Conservation (phyloP, 331 rosid species). For the Prunus yedoensis region DNA sequence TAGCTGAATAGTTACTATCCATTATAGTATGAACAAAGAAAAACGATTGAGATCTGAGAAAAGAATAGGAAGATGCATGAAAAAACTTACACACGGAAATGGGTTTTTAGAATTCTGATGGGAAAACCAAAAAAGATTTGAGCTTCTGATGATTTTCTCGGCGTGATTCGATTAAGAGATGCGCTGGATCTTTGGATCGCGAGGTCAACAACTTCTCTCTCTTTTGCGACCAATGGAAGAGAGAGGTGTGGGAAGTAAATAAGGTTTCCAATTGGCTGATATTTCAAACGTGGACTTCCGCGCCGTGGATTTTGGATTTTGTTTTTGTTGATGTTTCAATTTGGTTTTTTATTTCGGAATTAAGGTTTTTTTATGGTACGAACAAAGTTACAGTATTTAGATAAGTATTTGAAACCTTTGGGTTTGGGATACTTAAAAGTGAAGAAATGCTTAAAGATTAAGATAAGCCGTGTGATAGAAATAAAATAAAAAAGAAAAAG, state of each 20-base stretch:
- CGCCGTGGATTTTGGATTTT: constrained; percentile 11
- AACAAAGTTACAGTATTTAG: no score
- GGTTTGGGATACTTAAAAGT: no score
- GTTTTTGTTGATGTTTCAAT: no score
- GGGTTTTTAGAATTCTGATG: neutral
- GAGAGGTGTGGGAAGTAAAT: neutral
- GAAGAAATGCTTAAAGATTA: no score
- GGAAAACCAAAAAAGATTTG: constrained; percentile 7
- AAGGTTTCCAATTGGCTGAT: neutral
- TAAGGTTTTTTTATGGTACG: no score
- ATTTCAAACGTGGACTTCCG: constrained; percentile 19
- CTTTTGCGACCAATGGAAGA: constrained; percentile 3
- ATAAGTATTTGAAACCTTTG: no score
- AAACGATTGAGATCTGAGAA: constrained; percentile 34
- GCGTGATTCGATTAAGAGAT: neutral
- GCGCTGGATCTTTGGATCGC: constrained; percentile 11
- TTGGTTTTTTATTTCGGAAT: no score
- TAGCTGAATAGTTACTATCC: constrained; percentile 53
- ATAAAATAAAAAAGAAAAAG: no score
- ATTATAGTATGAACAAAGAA: constrained; percentile 17
- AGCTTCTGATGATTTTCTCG: neutral
- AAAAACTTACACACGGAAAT: constrained; percentile 29
- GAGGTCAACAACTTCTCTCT: constrained; percentile 42
- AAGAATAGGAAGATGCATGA: constrained; percentile 12
- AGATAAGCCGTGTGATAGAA: no score